phyloP scores from a whole-genome alignment of 164 flowering plant genomes.

The Platanus orientalis region DNA sequence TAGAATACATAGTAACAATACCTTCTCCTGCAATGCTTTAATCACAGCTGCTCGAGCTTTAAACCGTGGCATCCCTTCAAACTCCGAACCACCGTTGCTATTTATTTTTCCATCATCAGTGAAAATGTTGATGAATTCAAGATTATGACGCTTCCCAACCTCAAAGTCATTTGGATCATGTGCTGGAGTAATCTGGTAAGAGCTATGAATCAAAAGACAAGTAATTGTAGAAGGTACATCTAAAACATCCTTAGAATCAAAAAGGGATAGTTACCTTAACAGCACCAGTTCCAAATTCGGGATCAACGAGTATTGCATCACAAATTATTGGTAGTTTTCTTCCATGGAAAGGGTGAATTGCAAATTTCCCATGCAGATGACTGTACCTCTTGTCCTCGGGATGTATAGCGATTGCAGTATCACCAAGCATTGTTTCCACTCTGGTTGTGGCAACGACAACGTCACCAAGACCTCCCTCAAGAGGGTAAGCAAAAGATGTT shows the following conservation, averaged over 20 bases:
- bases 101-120: constrained; percentile 96
- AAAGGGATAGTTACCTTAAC: constrained; percentile 58
- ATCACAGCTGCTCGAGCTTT: constrained; percentile 74
- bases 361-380: constrained; percentile 80
- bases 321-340: constrained; percentile 81
- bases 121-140: constrained; percentile 80
- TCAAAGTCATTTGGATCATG: constrained; percentile 99
- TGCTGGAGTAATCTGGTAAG: constrained; percentile 89
- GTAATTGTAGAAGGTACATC: neutral
- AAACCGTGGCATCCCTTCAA: constrained; percentile 89
- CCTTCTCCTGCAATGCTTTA: constrained; percentile 72
- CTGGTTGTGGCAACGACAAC: constrained; percentile 96
- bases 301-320: constrained; percentile 84
- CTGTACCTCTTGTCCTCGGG: constrained; percentile 77
- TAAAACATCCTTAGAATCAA: neutral
- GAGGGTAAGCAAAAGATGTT: constrained; percentile 95
- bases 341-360: constrained; percentile 90
- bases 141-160: constrained; percentile 86
- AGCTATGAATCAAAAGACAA: neutral
- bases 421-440: constrained; percentile 98
- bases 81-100: constrained; percentile 73
- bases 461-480: constrained; percentile 69
- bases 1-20: constrained; percentile 16
- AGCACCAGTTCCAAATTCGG: constrained; percentile 91
- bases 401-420: constrained; percentile 93